These are phyloP conservation scores for Solanum clarkiae DNA, from an alignment of 257 asterid species.

Conservation along the genomic window DNA sequence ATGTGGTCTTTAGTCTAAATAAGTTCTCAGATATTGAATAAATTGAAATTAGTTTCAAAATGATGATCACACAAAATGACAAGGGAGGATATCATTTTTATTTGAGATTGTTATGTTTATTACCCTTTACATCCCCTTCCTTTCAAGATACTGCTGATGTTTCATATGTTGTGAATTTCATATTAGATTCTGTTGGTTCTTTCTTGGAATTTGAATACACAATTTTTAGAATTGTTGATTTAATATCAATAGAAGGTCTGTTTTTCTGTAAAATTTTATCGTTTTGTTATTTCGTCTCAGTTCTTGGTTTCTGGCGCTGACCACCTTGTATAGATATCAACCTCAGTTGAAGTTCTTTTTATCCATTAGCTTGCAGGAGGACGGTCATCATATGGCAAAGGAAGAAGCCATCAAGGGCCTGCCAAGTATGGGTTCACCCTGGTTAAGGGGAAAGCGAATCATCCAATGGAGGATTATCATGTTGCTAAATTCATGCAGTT, in stretches of 20 bases:
- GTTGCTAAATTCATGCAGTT: slow-evolving; percentile 70
- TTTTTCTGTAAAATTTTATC: not conserved
- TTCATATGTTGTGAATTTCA: not conserved
- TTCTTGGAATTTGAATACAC: not conserved
- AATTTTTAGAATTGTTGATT: not conserved
- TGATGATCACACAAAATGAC: not conserved
- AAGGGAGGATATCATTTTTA: not conserved
- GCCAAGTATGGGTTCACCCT: slow-evolving; percentile 70
- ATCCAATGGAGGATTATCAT: slow-evolving; percentile 97
- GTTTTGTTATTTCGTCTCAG: not conserved
- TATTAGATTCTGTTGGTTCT: not conserved
- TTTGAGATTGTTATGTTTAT: not conserved
- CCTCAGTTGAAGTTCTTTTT: slow-evolving; percentile 7
- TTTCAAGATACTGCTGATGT: not conserved
- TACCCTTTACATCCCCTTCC: not conserved
- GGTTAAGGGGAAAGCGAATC: slow-evolving; percentile 79
- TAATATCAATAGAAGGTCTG: not conserved
- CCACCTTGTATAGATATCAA: not conserved
- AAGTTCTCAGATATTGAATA: not conserved
- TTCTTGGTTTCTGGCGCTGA: not conserved
- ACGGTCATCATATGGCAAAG: slow-evolving; percentile 60
- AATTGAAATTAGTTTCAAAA: not conserved
- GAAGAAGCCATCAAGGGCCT: slow-evolving; percentile 54
- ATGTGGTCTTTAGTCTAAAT: not conserved
- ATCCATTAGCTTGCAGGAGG: slow-evolving; percentile 41